These are phyloP conservation scores for Gracilaria domingensis DNA, from an alignment of 23 red algal genomes.

Conservation along the genomic window DNA sequence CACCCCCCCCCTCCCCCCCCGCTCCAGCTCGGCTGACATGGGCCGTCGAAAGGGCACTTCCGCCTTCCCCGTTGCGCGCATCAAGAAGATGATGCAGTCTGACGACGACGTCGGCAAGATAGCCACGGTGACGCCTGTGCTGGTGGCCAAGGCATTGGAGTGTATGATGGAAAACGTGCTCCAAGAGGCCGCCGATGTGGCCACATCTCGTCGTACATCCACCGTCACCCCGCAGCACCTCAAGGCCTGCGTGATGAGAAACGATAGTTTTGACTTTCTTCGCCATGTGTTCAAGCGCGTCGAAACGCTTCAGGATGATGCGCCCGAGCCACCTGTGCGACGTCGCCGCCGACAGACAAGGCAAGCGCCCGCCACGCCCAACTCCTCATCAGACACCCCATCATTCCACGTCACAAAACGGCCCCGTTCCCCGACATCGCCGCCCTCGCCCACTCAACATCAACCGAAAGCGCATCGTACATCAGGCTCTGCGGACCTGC, in stretches of 20 bases:
- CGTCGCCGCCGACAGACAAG: constrained; percentile 15
- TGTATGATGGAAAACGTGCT: constrained; percentile 88
- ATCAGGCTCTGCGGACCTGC: not conserved
- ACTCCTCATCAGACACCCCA: not conserved
- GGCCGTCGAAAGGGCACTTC: constrained; percentile 72
- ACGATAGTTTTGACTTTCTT: constrained; percentile 84
- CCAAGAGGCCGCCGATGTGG: constrained; percentile 66
- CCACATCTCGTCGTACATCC: constrained; percentile 14
- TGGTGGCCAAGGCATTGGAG: constrained; percentile 88
- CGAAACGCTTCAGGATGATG: constrained; percentile 22
- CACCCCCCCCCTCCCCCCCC: not conserved
- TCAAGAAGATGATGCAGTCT: constrained; percentile 98
- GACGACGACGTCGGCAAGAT: constrained; percentile 97
- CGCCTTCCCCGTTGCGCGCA: constrained; percentile 88
- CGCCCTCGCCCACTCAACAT: not conserved
- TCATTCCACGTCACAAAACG: not conserved
- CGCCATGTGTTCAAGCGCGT: constrained; percentile 65
- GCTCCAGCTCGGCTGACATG: constrained; percentile 74
- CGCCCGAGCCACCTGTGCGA: not conserved
- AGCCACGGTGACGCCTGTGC: constrained; percentile 82
- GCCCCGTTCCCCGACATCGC: not conserved
- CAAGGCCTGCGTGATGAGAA: constrained; percentile 55
- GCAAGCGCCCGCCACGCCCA: not conserved
- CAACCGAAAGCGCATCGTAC: not conserved
- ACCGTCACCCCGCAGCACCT: constrained; percentile 81